Percentiles rank a stretch among this genome's conserved stretches.
phyloP scores from a whole-genome alignment of 164 flowering plant genomes.

The Tinospora cordifolia region DNA sequence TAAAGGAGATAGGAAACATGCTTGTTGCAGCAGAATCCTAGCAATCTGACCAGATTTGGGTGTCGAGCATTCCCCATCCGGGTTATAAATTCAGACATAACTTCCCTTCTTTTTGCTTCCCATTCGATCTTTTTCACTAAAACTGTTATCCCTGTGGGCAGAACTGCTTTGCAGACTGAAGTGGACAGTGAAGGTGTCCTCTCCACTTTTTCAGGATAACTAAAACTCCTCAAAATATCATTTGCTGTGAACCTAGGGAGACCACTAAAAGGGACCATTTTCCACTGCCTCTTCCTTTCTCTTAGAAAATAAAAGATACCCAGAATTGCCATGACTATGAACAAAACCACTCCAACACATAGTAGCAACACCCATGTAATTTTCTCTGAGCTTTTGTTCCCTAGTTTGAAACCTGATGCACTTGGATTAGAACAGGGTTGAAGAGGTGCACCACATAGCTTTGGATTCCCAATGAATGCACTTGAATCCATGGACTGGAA shows the following conservation, averaged over 20 bases:
- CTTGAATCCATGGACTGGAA: conserved; percentile 51
- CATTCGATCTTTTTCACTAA: conserved; percentile 62
- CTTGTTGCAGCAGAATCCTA: conserved; percentile 74
- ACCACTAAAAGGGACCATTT: conserved; percentile 60
- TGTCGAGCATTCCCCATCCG: conserved; percentile 71
- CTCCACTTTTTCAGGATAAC: conserved; percentile 32
- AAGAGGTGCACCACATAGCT: conserved; percentile 74
- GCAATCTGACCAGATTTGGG: conserved; percentile 57
- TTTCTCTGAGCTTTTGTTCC: conserved; percentile 38
- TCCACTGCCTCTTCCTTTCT: conserved; percentile 51
- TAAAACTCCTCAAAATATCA: conserved; percentile 68
- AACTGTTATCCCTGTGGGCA: conserved; percentile 86
- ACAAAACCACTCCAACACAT: conserved; percentile 39
- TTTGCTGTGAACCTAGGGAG: conserved; percentile 70
- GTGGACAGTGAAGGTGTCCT: conserved; percentile 22
- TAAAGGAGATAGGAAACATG: conserved; percentile 54
- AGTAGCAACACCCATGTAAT: conserved; percentile 40
- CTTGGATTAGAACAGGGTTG: conserved; percentile 37
- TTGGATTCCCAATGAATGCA: conserved; percentile 67
- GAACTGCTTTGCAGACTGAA: conserved; percentile 52
- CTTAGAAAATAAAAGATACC: conserved; percentile 40
- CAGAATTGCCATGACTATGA: conserved; percentile 29
- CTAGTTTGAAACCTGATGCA: conserved; percentile 24
- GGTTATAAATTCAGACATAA: conserved; percentile 33
- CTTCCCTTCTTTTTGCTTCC: conserved; percentile 35